Evolutionary conservation across 2,329 filamentous ascomycete genomes (phyloP), one percentile per base, ranked within the genome.

Genomic region (Epichloe aotearoae): DNA sequence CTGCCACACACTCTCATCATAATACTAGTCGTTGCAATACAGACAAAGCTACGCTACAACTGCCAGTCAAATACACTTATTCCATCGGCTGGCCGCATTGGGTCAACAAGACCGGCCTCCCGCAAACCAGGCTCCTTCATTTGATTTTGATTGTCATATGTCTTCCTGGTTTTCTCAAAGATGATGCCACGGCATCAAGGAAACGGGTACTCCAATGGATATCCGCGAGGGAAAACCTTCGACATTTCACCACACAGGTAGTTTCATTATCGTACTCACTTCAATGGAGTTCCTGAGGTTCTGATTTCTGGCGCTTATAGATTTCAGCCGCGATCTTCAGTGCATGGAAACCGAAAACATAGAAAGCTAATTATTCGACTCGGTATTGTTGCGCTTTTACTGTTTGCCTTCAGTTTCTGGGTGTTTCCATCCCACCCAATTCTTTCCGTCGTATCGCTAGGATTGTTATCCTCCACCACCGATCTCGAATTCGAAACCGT

Each of bases 181-280:
- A 86, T 84, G 81, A 89, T 93, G 82, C 86, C 91, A 66, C 82
- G 88, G 73, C 88, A 95, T 76, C 78, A 85, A 65, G 72, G 73
- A 54, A 72, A 73, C 68, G 83, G 83, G 67, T 91, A 86, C 69
- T 80, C 84, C 56, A 95, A 93, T 73, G 90, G 88, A 64, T 90
- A 90, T 67, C 84, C 86, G 56, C 77, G 83, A 56, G 79, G 79
- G 54, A 83, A 83, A 63, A 86, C 84, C 44, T 91, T 95, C 65
- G 88, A 88, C 58, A 90, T 94, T 62, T 88, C 87, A 59, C 87
- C 88, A 59, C 88, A 95, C 68, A 86, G 88, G 86, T 95, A 79
- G 41, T 23, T 20, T 6, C 44, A 1, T 30, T 20, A 15, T 42
- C 1, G 14, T 23, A 17, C 10, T n/a, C 3, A 39, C 30, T 15